phyloP scores from a whole-genome alignment of 345 rosid species.

The Sonneratia alba region DNA sequence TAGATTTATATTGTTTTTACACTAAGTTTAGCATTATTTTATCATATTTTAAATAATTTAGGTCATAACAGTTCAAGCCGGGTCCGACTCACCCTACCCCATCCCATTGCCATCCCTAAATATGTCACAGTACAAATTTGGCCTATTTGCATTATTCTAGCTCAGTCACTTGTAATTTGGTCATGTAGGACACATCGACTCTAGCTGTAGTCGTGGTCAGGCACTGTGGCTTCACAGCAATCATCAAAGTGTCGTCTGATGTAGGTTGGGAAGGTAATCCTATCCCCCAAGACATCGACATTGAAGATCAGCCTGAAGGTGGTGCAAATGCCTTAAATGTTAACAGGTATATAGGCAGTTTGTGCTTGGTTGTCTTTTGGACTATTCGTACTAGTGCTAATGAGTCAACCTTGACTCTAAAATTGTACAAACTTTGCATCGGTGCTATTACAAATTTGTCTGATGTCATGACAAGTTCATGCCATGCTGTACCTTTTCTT shows the following conservation, averaged over 20 bases:
- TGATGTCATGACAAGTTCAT: neutral
- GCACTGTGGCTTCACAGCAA: conserved; percentile 76
- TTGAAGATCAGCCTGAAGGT: conserved; percentile 87
- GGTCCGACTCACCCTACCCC: too few relatives aligned
- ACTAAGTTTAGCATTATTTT: too few relatives aligned
- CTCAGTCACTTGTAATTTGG: conserved; percentile 1
- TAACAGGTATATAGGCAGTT: conserved; percentile 46
- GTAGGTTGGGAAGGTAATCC: conserved; percentile 39
- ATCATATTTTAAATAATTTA: too few relatives aligned
- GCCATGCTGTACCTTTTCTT: neutral
- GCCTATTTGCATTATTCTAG: conserved; percentile 19
- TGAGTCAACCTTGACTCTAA: neutral
- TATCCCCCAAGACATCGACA: conserved; percentile 52
- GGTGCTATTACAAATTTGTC: too few relatives aligned
- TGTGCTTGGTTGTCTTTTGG: conserved; percentile 5
- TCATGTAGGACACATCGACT: conserved; percentile 73
- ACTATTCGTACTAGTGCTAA: conserved; percentile 2
- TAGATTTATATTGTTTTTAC: too few relatives aligned
- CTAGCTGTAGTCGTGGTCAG: conserved; percentile 80
- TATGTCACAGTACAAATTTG: conserved; percentile 4
- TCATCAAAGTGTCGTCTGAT: conserved; percentile 59
- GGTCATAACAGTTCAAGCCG: too few relatives aligned
- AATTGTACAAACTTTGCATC: too few relatives aligned
- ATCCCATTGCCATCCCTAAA: too few relatives aligned
- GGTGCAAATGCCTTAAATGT: conserved; percentile 85